Percentiles rank a stretch among this genome's conserved stretches.
phyloP scores from a whole-genome alignment of 164 flowering plant species.

The Chloranthus sessilifolius region DNA sequence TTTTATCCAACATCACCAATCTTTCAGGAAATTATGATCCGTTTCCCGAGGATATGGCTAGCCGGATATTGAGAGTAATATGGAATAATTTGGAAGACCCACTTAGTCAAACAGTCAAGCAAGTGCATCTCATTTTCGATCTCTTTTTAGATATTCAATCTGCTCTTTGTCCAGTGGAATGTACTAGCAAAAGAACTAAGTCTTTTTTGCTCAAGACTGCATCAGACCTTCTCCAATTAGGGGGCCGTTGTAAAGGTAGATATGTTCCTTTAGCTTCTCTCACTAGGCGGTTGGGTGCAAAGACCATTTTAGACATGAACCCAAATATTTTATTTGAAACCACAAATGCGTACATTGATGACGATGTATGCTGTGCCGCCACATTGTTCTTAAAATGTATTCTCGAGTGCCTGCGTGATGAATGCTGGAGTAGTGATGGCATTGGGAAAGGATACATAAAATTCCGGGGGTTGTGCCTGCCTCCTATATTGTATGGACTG shows the following conservation, averaged over 20 bases:
- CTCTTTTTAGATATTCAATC: slow-evolving; percentile 77
- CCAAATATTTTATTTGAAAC: slow-evolving; percentile 62
- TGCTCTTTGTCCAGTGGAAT: slow-evolving; percentile 35
- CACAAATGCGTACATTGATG: slow-evolving; percentile 67
- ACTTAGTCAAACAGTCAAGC: slow-evolving; percentile 95
- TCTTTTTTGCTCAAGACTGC: slow-evolving; percentile 52
- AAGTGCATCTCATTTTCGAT: slow-evolving; percentile 92
- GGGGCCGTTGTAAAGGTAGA: slow-evolving; percentile 94
- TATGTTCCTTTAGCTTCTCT: slow-evolving; percentile 89
- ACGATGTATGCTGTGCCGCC: slow-evolving; percentile 91
- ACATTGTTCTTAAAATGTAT: slow-evolving; percentile 91
- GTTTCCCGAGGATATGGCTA: slow-evolving; percentile 59
- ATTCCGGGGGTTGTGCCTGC: slow-evolving; percentile 69
- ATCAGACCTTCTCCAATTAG: slow-evolving; percentile 65
- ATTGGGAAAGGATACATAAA: slow-evolving; percentile 61
- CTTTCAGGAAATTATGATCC: slow-evolving; percentile 41
- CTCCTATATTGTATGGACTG: slow-evolving; percentile 75
- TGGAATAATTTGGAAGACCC: slow-evolving; percentile 99
- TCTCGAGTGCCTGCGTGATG: slow-evolving; percentile 84
- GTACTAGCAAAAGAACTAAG: slow-evolving; percentile 40
- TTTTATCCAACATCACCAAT: slow-evolving; percentile 35
- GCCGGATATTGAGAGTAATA: slow-evolving; percentile 64
- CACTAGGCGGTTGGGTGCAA: slow-evolving; percentile 89
- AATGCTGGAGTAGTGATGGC: slow-evolving; percentile 92
- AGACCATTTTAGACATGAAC: slow-evolving; percentile 55